Conservation (phyloP, 306 rosid genomes). For the Dalbergia cultrata region DNA sequence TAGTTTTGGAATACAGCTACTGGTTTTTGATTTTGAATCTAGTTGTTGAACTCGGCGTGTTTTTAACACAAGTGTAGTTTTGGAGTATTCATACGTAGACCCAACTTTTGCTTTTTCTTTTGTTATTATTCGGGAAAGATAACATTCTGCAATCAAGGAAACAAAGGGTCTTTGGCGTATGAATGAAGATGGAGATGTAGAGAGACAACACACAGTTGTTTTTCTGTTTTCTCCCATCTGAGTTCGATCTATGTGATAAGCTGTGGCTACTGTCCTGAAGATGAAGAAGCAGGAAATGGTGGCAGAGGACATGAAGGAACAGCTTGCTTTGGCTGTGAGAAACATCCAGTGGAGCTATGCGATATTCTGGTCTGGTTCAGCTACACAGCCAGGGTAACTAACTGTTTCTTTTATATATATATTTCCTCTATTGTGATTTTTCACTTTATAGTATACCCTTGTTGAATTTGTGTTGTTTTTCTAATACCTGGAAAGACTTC, state of each 20-base stretch:
- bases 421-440: no score
- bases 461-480: not conserved
- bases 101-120: not conserved
- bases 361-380: constrained; percentile 77
- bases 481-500: not conserved
- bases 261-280: constrained; percentile 38
- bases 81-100: not conserved
- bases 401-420: constrained; percentile 14
- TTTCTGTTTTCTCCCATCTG: not conserved
- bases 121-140: not conserved
- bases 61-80: not conserved
- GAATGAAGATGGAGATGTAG: constrained; percentile 22
- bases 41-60: not conserved
- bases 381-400: constrained; percentile 73
- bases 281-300: constrained; percentile 45
- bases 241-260: constrained; percentile 42
- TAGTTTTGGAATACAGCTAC: constrained; percentile 4
- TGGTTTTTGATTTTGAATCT: not conserved
- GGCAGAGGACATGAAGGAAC: constrained; percentile 65
- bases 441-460: no score
- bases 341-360: constrained; percentile 89
- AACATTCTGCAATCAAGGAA: not conserved
- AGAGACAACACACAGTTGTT: constrained; percentile 7
- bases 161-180: constrained; percentile 22
- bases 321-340: constrained; percentile 86